Conservation (phyloP, 1,284 basidiomycete species). For the Leccinum fallax region DNA sequence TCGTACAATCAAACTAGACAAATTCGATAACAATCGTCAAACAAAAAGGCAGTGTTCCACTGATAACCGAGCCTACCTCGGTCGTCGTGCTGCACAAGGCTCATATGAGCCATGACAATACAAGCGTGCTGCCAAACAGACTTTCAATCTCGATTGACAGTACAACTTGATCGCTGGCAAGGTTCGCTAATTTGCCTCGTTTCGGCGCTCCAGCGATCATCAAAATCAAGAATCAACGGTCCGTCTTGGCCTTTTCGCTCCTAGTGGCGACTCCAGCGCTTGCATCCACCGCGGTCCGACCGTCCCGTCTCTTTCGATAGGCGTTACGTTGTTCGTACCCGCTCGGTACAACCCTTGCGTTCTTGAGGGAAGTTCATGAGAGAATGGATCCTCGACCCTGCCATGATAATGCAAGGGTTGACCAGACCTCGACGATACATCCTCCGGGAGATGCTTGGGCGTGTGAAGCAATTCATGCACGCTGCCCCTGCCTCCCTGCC, state of each 20-base stretch:
- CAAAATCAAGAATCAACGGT: conserved; percentile 16
- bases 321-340: conserved; percentile 26
- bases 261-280: conserved; percentile 31
- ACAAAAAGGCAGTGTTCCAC: neutral
- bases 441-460: conserved; percentile 39
- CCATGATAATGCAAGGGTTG: conserved; percentile 13
- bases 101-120: neutral
- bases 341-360: conserved; percentile 12
- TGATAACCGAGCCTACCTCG: conserved; percentile 8
- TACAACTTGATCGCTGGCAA: neutral
- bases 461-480: conserved; percentile 50
- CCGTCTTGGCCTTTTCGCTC: conserved; percentile 30
- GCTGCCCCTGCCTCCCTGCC: conserved; percentile 32
- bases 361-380: conserved; percentile 21
- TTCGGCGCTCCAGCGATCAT: neutral
- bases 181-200: neutral
- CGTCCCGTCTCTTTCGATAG: conserved; percentile 25
- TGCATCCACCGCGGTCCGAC: conserved; percentile 25
- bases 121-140: conserved; percentile 3
- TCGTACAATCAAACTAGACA: neutral
- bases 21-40: neutral
- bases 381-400: conserved; percentile 18
- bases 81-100: neutral
- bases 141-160: neutral
- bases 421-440: conserved; percentile 13